Evolutionary conservation across 2,329 filamentous ascomycete genomes (phyloP).

Genomic region (Epichloe coenophiala): DNA sequence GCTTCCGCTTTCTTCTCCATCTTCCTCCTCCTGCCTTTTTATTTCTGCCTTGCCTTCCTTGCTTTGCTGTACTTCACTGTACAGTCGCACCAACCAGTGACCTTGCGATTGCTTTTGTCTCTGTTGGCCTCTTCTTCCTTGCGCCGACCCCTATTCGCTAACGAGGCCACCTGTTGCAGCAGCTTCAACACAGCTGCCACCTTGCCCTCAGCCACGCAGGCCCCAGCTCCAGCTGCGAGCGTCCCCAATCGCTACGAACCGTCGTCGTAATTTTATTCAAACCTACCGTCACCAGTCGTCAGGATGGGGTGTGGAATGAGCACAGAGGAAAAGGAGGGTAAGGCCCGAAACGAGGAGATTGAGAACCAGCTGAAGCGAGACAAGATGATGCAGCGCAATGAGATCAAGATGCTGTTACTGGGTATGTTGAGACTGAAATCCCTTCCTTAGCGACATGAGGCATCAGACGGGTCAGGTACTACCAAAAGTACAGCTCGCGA

Average conservation of each 20-base stretch:
- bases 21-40: background rate
- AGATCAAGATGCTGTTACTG: constrained; percentile 99
- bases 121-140: background rate
- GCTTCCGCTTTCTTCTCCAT: background rate
- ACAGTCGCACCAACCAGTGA: background rate
- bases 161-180: background rate
- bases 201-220: background rate
- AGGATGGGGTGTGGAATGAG: constrained; percentile 99
- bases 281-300: constrained; percentile 24
- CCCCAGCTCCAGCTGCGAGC: background rate
- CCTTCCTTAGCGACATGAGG: background rate
- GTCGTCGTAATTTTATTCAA: background rate
- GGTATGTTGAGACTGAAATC: constrained; percentile 41
- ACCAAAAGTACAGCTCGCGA: background rate
- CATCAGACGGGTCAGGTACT: background rate
- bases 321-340: constrained; percentile 99
- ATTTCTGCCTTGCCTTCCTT: background rate
- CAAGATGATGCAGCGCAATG: constrained; percentile 96
- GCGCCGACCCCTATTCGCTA: background rate
- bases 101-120: background rate
- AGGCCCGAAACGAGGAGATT: constrained; percentile 99
- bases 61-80: background rate
- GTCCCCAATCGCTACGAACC: background rate
- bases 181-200: background rate
- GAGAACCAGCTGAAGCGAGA: constrained; percentile 98